Base-by-base conservation (phyloP, 169 alveolate species). In the Plasmodium berghei region DNA sequence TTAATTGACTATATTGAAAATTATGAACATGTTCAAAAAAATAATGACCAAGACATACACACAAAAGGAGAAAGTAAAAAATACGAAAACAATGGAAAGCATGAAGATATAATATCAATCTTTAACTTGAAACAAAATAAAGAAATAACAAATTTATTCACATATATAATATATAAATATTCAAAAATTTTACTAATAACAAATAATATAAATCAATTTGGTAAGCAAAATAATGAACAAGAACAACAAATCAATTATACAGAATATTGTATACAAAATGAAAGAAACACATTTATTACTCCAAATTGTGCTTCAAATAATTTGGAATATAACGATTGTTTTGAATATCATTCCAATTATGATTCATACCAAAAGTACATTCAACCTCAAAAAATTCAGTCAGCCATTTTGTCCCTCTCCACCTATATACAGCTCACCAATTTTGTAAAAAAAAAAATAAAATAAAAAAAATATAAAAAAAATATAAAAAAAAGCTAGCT, bases 391-490 rank as follows among this genome's bases (percentile, higher is more conserved):
- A 77, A 63, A 28, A 46, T 56, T 5, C 70, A 77, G 45, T 18
- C 89, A 18, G 63, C 71, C 55, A 52, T 77, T 45, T 62, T 42
- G 8, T 63, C 77, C 12, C 48, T 77, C 8, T 77, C 71, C n/a
- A 58, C 89, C 48, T 77, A 77, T 70, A 70, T 77, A 58, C 71
- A 77, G 46, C 61, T 77, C 18, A 64, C 89, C 48, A 77, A 77
- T 54, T 63, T 46, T 77, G 89, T 77, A 77, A 77, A 58, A 45
- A 49, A 64, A 49, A 18, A 56, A 70, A 56, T 6, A 28, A 49
- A 58, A 18, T 9, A 14, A 49, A 45, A 24, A 24, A 18, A 24
- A 14, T 16, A 22, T 40, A 70, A 56, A 42, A 52, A 73, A 54
- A 8, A 45, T 12, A 72, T 1, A 20, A 40, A 16, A 14, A 58